Percentiles rank a stretch among this genome's conserved stretches.
These are phyloP conservation scores for Amanita pallidorosea DNA, from an alignment of 768 basidiomycete genomes.

Conservation along the genomic window DNA sequence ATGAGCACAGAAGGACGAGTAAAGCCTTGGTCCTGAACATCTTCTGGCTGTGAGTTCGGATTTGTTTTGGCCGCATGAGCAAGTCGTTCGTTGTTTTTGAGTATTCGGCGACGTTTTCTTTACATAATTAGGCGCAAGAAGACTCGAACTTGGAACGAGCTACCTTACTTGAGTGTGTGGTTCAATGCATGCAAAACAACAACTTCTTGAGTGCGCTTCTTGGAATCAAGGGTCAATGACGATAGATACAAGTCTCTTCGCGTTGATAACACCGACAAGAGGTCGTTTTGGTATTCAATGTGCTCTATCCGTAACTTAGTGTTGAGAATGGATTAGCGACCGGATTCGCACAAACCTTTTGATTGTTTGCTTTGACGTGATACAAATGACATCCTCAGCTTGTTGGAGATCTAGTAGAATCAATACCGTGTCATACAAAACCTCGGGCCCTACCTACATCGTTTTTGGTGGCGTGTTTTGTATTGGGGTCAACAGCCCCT, in stretches of 20 bases:
- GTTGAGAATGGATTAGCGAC: background rate
- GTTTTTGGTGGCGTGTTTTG: slow-evolving; percentile 18
- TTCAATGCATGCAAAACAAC: slow-evolving; percentile 75
- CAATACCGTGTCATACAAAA: background rate
- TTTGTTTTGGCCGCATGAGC: slow-evolving; percentile 53
- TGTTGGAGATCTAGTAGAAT: slow-evolving; percentile 38
- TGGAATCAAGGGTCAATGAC: slow-evolving; percentile 52
- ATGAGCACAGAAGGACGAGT: slow-evolving; percentile 91
- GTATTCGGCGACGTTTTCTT: slow-evolving; percentile 82
- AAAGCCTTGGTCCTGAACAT: slow-evolving; percentile 94
- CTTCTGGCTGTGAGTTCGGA: slow-evolving; percentile 46
- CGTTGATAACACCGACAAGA: slow-evolving; percentile 54
- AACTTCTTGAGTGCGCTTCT: slow-evolving; percentile 53
- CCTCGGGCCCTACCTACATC: slow-evolving; percentile 15
- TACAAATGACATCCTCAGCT: slow-evolving; percentile 45
- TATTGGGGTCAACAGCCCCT: slow-evolving; percentile 19
- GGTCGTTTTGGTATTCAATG: slow-evolving; percentile 48
- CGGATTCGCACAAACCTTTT: background rate
- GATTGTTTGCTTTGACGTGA: slow-evolving; percentile 34
- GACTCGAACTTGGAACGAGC: background rate
- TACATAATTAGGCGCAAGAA: background rate
- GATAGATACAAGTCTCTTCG: slow-evolving; percentile 74
- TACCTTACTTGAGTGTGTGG: slow-evolving; percentile 75
- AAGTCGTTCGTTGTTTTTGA: slow-evolving; percentile 94
- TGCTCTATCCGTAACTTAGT: slow-evolving; percentile 19